These are phyloP conservation scores for Scenedesmus sp. DNA, from an alignment of 163 green algal species.

Conservation along the genomic window DNA sequence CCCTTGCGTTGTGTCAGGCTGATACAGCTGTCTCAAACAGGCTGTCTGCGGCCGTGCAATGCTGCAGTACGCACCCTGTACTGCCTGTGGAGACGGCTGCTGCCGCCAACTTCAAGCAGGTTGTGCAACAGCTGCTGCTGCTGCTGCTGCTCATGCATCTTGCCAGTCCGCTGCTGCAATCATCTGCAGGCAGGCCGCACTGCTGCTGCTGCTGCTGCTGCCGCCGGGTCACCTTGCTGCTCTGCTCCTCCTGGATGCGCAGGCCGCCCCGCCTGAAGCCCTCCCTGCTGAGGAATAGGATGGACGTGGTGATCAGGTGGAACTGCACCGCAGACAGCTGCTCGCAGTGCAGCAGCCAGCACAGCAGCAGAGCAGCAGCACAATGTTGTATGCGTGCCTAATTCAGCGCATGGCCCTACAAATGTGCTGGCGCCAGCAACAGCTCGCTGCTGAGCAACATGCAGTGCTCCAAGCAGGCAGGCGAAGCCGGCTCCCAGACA, in stretches of 20 bases:
- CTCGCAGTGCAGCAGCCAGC: neutral
- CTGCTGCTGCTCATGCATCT: neutral
- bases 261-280: slow-evolving; percentile 89
- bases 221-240: neutral
- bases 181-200: neutral
- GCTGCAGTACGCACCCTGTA: too few species aligned
- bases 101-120: too few species aligned
- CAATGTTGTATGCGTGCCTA: too few species aligned
- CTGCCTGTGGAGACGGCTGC: too few species aligned
- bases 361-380: too few species aligned
- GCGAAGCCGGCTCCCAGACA: neutral
- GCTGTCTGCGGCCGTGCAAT: too few species aligned
- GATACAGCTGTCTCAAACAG: too few species aligned
- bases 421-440: too few species aligned
- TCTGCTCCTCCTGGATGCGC: slow-evolving; percentile 47
- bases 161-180: neutral
- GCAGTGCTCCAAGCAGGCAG: neutral
- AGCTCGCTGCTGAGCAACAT: too few species aligned
- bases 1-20: neutral
- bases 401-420: too few species aligned
- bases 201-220: neutral
- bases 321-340: slow-evolving; percentile 90
- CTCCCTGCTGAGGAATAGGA: slow-evolving; percentile 90
- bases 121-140: neutral
- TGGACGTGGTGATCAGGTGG: slow-evolving; percentile 92